phyloP scores from a whole-genome alignment of 1,284 basidiomycete genomes.

The Thecaphora frezii region DNA sequence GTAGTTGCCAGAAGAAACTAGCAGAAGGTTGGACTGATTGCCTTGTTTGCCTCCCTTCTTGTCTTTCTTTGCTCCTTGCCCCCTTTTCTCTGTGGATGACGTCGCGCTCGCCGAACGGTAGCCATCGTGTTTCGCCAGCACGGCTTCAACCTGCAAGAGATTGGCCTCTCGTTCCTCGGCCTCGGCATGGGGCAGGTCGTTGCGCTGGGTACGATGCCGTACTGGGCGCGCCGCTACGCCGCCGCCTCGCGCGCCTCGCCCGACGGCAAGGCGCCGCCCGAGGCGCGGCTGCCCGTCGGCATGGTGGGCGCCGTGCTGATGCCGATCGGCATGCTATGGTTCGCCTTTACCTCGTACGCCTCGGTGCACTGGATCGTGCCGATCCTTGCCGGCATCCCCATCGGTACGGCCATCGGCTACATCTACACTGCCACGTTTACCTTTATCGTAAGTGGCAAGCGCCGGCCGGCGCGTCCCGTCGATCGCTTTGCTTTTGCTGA shows the following conservation, averaged over 20 bases:
- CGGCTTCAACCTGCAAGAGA: conserved; percentile 53
- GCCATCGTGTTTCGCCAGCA: conserved; percentile 59
- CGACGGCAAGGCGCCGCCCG: conserved; percentile 52
- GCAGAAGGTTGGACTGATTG: too few relatives aligned
- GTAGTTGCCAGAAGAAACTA: too few relatives aligned
- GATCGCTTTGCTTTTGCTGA: too few relatives aligned
- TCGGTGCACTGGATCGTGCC: conserved; percentile 45
- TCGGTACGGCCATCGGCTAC: conserved; percentile 34
- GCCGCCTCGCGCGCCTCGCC: conserved; percentile 64
- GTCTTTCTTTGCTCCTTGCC: conserved; percentile 66
- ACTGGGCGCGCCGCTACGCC: conserved; percentile 60
- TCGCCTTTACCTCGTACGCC: conserved; percentile 36
- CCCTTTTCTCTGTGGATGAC: conserved; percentile 60
- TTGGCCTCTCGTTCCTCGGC: conserved; percentile 58
- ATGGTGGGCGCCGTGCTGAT: conserved; percentile 29
- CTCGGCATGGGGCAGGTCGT: conserved; percentile 53
- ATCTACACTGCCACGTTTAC: conserved; percentile 33
- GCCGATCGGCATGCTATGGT: conserved; percentile 44
- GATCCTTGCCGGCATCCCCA: conserved; percentile 27
- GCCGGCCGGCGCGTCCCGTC: conserved; percentile 3
- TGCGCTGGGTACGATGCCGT: conserved; percentile 62
- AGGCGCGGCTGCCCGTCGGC: conserved; percentile 40
- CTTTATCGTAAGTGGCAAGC: conserved; percentile 34
- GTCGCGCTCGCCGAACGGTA: conserved; percentile 61
- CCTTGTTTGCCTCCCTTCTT: conserved; percentile 64